A percentile compares a stretch with the other conserved stretches of the same genome.
Conservation (phyloP, 2,329 filamentous ascomycete species). For the Celoporthe dispersa region DNA sequence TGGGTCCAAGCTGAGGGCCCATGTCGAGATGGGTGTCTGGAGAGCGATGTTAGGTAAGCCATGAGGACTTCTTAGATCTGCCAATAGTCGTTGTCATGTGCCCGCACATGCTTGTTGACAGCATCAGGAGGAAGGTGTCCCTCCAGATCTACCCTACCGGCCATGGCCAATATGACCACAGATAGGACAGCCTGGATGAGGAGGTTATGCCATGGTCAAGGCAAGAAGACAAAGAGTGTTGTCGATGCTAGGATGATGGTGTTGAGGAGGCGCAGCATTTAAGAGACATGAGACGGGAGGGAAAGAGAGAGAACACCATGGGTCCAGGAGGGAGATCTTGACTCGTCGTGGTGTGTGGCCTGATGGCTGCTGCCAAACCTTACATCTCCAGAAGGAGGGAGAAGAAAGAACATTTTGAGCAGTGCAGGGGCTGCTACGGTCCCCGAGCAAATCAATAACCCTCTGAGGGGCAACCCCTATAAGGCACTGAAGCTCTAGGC, state of each 20-base stretch:
- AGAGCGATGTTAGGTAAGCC: background rate
- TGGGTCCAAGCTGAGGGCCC: background rate
- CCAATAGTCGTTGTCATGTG: background rate
- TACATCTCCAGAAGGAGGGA: background rate
- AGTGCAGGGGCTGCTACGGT: background rate
- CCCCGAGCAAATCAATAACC: background rate
- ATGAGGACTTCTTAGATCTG: background rate
- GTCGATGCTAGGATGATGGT: background rate
- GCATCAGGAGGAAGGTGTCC: background rate
- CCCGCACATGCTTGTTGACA: background rate
- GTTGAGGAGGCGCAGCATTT: background rate
- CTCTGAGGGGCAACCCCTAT: background rate
- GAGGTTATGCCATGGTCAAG: background rate
- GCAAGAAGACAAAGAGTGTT: background rate
- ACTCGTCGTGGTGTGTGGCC: background rate
- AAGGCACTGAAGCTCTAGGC: background rate
- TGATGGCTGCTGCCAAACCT: background rate
- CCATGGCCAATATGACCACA: background rate
- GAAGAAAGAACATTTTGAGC: too few species aligned
- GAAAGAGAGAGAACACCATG: background rate
- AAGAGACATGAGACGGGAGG: background rate
- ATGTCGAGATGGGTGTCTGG: background rate
- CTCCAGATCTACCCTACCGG: background rate
- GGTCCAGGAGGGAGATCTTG: background rate
- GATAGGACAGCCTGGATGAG: background rate